These are phyloP conservation scores for Chaetomium cochliodes DNA, from an alignment of 495 filamentous ascomycete species.

Conservation along the genomic window DNA sequence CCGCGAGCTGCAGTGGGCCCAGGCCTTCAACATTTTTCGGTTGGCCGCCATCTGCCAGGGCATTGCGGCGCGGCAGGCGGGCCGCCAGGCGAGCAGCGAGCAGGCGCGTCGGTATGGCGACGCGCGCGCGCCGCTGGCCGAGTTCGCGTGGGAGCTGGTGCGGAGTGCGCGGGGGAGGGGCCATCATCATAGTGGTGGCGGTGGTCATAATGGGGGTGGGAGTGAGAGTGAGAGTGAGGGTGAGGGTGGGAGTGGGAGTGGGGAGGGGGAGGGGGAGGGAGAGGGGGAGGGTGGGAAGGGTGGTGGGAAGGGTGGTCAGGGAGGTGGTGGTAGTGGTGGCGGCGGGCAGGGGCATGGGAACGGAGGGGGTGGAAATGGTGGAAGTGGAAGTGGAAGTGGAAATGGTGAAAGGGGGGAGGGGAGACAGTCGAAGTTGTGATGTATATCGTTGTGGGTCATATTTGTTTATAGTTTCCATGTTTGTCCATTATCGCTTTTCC, in stretches of 20 bases:
- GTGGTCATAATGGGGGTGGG: neutral
- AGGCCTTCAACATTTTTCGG: constrained; percentile 58
- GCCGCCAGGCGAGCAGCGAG: constrained; percentile 85
- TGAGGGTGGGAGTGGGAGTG: neutral
- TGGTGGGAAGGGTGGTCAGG: neutral
- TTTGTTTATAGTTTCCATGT: neutral
- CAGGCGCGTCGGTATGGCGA: constrained; percentile 70
- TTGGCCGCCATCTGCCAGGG: constrained; percentile 87
- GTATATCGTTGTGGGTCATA: neutral
- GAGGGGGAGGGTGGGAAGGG: neutral
- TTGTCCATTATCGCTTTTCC: no score
- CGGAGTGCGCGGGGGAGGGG: constrained; percentile 25
- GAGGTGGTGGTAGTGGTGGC: constrained; percentile 17
- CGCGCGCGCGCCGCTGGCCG: constrained; percentile 63
- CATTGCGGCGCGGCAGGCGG: constrained; percentile 81
- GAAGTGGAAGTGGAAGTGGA: neutral
- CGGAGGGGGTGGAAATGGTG: constrained; percentile 3
- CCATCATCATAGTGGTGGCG: constrained; percentile 18
- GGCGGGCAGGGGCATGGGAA: constrained; percentile 3
- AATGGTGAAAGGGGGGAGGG: neutral
- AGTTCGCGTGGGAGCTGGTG: constrained; percentile 69
- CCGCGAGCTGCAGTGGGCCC: constrained; percentile 66
- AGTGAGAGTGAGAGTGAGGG: neutral
- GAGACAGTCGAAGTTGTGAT: neutral
- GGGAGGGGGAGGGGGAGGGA: neutral